Evolutionary conservation across 2,329 filamentous ascomycete genomes (phyloP).

Genomic region (Colletotrichum theobromicola): DNA sequence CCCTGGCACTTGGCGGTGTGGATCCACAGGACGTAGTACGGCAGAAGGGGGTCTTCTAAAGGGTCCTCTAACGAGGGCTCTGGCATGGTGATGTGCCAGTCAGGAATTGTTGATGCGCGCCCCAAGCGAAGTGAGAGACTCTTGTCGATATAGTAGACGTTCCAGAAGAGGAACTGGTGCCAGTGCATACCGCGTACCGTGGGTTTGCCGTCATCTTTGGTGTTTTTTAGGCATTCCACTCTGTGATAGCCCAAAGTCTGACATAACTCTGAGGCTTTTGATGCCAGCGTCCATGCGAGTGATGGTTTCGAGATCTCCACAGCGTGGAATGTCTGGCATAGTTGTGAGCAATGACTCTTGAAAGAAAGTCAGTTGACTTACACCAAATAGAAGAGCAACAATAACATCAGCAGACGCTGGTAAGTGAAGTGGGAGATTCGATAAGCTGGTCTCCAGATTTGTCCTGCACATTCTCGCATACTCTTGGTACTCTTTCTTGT

Average conservation of each 20-base stretch:
- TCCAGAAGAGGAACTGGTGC: constrained; percentile 57
- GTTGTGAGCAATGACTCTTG: not conserved
- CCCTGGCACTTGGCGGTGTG: constrained; percentile 56
- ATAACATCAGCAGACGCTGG: constrained; percentile 31
- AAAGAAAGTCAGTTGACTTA: not conserved
- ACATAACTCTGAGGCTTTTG: constrained; percentile 35
- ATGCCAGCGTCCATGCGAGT: constrained; percentile 32
- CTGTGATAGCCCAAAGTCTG: constrained; percentile 37
- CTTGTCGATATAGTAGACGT: constrained; percentile 62
- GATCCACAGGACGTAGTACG: constrained; percentile 53
- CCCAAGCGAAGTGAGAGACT: constrained; percentile 60
- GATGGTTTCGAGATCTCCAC: constrained; percentile 38
- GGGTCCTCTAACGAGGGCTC: not conserved
- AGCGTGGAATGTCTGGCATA: constrained; percentile 30
- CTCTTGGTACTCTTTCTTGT: constrained; percentile 27
- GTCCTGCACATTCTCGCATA: constrained; percentile 29
- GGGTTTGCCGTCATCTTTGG: constrained; percentile 19
- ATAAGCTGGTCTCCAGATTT: constrained; percentile 36
- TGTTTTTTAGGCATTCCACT: constrained; percentile 25
- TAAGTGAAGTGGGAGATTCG: constrained; percentile 35
- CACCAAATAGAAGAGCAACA: constrained; percentile 25
- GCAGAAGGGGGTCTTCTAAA: constrained; percentile 25
- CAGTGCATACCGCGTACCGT: constrained; percentile 34
- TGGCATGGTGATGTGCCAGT: constrained; percentile 59
- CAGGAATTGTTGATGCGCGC: constrained; percentile 56